Conservation (phyloP, 176 grass and related monocot species). For the Poa annua region DNA sequence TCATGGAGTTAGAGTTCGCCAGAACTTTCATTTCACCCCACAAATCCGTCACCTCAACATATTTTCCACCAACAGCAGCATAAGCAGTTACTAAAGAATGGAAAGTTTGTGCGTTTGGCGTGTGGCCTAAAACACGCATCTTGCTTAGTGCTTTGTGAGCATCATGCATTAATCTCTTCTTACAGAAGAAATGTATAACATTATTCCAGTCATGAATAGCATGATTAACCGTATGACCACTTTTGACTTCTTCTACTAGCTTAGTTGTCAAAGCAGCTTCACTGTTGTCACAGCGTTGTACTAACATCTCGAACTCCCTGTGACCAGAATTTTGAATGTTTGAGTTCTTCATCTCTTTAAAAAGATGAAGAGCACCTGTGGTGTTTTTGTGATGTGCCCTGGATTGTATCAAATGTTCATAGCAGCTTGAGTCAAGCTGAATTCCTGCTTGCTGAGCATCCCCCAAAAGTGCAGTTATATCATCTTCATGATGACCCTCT, state of each 20-base stretch:
- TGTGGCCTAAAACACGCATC: constrained; percentile 77
- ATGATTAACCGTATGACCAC: constrained; percentile 53
- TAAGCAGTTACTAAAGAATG: constrained; percentile 81
- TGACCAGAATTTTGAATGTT: constrained; percentile 60
- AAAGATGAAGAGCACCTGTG: constrained; percentile 55
- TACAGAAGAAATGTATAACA: constrained; percentile 95
- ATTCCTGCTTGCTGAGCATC: constrained; percentile 77
- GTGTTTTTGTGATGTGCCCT: constrained; percentile 58
- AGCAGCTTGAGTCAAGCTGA: constrained; percentile 72
- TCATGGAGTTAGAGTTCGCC: constrained; percentile 60
- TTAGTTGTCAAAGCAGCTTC: constrained; percentile 67
- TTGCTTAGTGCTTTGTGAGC: constrained; percentile 84
- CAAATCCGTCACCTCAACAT: constrained; percentile 82
- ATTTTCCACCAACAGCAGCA: constrained; percentile 85
- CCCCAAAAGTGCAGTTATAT: constrained; percentile 65
- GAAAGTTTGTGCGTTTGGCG: constrained; percentile 74
- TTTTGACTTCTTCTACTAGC: constrained; percentile 83
- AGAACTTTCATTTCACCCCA: constrained; percentile 98
- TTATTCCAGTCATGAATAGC: constrained; percentile 90
- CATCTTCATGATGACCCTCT: constrained; percentile 60
- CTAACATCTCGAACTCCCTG: constrained; percentile 54
- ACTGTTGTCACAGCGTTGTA: constrained; percentile 25
- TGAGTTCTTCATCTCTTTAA: constrained; percentile 67
- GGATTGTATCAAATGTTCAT: constrained; percentile 70
- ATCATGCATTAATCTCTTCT: constrained; percentile 87